A percentile compares a stretch with the other conserved stretches of the same genome.
Evolutionary conservation across 495 filamentous ascomycete species (phyloP).

Genomic region (Gamarada debralockiae): DNA sequence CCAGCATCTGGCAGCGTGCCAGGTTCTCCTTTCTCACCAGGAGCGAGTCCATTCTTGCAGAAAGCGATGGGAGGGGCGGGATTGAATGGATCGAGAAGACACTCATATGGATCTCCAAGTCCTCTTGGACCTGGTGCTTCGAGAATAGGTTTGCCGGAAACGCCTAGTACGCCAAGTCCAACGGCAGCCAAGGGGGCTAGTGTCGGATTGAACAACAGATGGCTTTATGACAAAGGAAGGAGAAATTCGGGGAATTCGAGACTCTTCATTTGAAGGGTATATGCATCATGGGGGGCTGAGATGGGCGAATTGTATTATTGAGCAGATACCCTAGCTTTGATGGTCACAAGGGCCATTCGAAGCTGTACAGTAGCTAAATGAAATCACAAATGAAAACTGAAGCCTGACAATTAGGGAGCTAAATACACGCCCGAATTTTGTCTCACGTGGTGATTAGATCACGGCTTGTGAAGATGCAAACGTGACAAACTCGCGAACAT

Average conservation of each 20-base stretch:
- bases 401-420: neutral
- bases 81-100: conserved; percentile 48
- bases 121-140: conserved; percentile 34
- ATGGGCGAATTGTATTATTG: conserved; percentile 8
- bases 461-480: neutral
- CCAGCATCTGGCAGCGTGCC: conserved; percentile 29
- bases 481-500: conserved; percentile 1
- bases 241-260: conserved; percentile 37
- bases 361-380: neutral
- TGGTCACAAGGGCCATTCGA: neutral
- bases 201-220: conserved; percentile 79
- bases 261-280: conserved; percentile 17
- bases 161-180: conserved; percentile 61
- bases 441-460: conserved; percentile 2
- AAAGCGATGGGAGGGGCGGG: conserved; percentile 54
- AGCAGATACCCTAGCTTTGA: conserved; percentile 18
- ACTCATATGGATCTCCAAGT: conserved; percentile 60
- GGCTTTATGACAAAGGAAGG: conserved; percentile 80
- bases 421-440: neutral
- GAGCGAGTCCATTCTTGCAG: conserved; percentile 62
- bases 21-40: conserved; percentile 27
- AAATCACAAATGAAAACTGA: neutral
- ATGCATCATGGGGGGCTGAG: neutral
- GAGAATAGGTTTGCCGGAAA: conserved; percentile 29
- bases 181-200: conserved; percentile 58